Evolutionary conservation across 768 basidiomycete species (phyloP), one percentile per base, ranked within the genome.

Genomic region (Multifurca ochricompacta): DNA sequence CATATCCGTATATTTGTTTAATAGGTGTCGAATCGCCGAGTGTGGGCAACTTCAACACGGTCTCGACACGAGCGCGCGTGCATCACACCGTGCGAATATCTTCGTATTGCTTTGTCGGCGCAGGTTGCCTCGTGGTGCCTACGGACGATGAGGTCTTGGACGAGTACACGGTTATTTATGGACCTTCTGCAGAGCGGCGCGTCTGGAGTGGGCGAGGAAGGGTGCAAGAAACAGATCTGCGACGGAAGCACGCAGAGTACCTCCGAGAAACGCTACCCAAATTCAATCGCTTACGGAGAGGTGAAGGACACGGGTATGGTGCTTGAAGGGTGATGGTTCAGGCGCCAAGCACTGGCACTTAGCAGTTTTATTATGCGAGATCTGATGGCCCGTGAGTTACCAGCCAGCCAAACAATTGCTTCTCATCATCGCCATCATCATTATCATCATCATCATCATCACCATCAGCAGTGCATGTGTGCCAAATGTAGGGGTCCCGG

Each of bases 221-320:
- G 60, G 74, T 83, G 0, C 91, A 94, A 63, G 93, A 93, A 63
- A 77, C 78, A 25, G 91, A 91, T 63, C 67, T 97, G 56, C 76
- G 91, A 49, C 72, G 78, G 41, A 97, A 97, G 65, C 94, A 97
- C 63, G 81, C 83, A 4, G 92, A 95, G 63, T 97, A 97, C 67
- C 74, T 98, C 48, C 74, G 83, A 39, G 95, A 97, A 67, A 92
- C 92, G 83, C 63, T 92, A 40, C 89, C 88, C 41, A 91, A 92
- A 70, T 92, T 92, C 64, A 91, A 92, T 67, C 71, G 89, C 46
- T 64, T 90, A 53, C 70, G 60, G 37, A 48, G 51, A 21, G 60
- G 60, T 19, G 58, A 60, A n/a, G 54, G 32, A 25, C 54, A 61
- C 28, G 54, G 58, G 32, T 39, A 39, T 25, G 57, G 52, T 0